Evolutionary conservation across 805 yeast genomes (phyloP).

Genomic region (Teunomyces panamensis): DNA sequence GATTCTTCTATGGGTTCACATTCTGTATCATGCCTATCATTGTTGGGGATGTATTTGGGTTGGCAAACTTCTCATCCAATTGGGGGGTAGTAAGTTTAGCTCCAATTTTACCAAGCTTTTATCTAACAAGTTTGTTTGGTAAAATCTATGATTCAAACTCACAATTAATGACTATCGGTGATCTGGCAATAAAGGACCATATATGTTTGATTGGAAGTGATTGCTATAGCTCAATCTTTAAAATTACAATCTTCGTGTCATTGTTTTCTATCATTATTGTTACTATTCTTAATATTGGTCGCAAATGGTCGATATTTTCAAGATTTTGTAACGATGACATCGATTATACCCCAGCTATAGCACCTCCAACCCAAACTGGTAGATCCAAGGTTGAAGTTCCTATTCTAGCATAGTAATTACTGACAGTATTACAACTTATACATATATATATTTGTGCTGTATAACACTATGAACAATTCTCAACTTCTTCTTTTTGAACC

Average conservation of each 20-base stretch:
- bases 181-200: constrained; percentile 9
- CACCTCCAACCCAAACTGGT: background rate
- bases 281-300: constrained; percentile 3
- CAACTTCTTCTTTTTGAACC: constrained; percentile 6
- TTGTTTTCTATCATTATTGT: constrained; percentile 21
- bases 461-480: background rate
- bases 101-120: constrained; percentile 60
- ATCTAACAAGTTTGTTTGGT: constrained; percentile 64
- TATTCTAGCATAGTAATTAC: background rate
- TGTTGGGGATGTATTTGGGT: constrained; percentile 71
- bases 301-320: constrained; percentile 1
- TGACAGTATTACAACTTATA: background rate
- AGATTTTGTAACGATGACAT: background rate
- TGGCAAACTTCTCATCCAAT: constrained; percentile 61
- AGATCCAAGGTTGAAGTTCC: background rate
- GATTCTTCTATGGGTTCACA: constrained; percentile 69
- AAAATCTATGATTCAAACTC: constrained; percentile 52
- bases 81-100: constrained; percentile 73
- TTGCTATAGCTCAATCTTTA: constrained; percentile 48
- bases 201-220: constrained; percentile 30
- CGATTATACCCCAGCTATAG: background rate
- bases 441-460: background rate
- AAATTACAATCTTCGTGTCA: constrained; percentile 33
- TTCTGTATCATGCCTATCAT: constrained; percentile 76
- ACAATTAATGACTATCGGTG: constrained; percentile 4